Conservation (phyloP, 164 flowering plant genomes). For the Umbilicus rupestris region DNA sequence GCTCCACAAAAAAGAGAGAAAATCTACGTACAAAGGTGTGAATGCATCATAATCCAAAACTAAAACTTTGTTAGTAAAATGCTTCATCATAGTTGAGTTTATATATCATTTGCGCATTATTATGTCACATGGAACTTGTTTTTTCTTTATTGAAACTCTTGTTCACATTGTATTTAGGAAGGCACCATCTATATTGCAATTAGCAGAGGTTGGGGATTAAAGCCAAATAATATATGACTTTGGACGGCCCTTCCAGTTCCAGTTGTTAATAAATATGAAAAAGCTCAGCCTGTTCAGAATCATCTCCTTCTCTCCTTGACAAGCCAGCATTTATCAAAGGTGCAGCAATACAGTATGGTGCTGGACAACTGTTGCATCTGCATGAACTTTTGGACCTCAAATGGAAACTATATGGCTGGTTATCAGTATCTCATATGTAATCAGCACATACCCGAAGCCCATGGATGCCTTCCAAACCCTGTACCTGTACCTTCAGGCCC, state of each 20-base stretch:
- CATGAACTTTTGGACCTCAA: not conserved
- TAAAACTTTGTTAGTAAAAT: too few species aligned
- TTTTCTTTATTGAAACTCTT: not conserved
- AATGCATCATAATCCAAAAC: too few species aligned
- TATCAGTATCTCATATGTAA: not conserved
- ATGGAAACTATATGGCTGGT: not conserved
- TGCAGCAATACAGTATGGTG: not conserved
- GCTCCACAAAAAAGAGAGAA: too few species aligned
- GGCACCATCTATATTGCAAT: not conserved
- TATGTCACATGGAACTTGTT: too few species aligned
- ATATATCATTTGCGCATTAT: too few species aligned
- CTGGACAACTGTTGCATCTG: not conserved
- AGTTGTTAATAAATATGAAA: not conserved
- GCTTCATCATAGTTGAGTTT: too few species aligned
- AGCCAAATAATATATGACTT: not conserved
- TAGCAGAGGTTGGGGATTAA: not conserved
- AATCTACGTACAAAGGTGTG: too few species aligned
- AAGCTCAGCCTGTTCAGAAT: not conserved
- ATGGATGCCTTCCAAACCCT: not conserved
- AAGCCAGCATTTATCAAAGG: not conserved
- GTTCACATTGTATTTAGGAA: not conserved
- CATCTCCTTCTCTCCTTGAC: not conserved
- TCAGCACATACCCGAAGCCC: constrained; percentile 6
- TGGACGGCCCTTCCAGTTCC: not conserved
- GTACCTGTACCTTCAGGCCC: not conserved